These are phyloP conservation scores for Fistulinella prunicolor DNA, from an alignment of 768 basidiomycete species.

Conservation along the genomic window DNA sequence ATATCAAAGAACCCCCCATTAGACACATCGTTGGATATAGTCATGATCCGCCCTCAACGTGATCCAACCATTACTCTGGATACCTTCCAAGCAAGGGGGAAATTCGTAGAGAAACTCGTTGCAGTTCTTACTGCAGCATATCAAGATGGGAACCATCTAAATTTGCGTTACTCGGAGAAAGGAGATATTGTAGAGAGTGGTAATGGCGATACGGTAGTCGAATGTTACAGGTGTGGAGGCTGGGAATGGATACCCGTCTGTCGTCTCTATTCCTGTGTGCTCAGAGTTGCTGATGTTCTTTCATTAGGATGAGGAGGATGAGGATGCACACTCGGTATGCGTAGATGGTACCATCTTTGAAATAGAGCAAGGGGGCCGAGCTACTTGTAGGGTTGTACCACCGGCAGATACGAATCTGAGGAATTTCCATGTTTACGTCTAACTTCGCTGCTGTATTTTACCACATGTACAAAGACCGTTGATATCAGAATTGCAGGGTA, in stretches of 20 bases:
- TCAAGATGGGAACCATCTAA: conserved; percentile 66
- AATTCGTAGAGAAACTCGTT: conserved; percentile 54
- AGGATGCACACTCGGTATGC: conserved; percentile 69
- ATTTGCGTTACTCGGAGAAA: conserved; percentile 49
- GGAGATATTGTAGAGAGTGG: conserved; percentile 42
- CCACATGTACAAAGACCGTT: not conserved
- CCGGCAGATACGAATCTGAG: conserved; percentile 30
- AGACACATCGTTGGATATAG: conserved; percentile 60
- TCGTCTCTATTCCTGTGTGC: conserved; percentile 10
- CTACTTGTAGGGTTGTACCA: conserved; percentile 44
- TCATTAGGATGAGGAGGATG: conserved; percentile 55
- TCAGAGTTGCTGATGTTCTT: conserved; percentile 2
- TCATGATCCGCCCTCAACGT: conserved; percentile 70
- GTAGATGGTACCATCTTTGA: conserved; percentile 70
- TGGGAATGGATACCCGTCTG: conserved; percentile 89
- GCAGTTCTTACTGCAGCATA: conserved; percentile 69
- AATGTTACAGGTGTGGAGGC: conserved; percentile 73
- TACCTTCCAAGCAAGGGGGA: conserved; percentile 40
- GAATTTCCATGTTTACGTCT: conserved; percentile 48
- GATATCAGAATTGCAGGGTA: conserved; percentile 6
- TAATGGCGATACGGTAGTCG: conserved; percentile 57
- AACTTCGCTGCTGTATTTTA: conserved; percentile 12
- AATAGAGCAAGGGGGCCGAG: conserved; percentile 61
- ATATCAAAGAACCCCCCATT: conserved; percentile 43
- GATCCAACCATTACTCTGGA: conserved; percentile 48